Evolutionary conservation across 2,329 filamentous ascomycete genomes (phyloP), one percentile per base, ranked within the genome.

Genomic region (Phialophora expanda): DNA sequence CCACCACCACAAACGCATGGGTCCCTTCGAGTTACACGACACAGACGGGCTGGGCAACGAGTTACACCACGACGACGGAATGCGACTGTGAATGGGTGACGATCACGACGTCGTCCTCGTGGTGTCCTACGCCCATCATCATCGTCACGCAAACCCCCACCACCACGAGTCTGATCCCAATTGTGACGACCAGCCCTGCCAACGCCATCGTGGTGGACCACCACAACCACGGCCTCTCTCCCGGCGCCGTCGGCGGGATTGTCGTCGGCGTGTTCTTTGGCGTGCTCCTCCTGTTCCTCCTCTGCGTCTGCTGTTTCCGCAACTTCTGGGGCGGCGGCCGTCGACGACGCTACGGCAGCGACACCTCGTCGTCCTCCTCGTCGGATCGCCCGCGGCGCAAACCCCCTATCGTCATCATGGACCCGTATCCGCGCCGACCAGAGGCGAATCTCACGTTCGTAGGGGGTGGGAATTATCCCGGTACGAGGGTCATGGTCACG

Each of bases 191-290:
- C 11, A 44, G 26, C 56, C 24, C 65, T 7, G 38, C 65, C 11
- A 51, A 50, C 24, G 65, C 59, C 46, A 41, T 66, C 41, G 60
- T 64, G 8, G 55, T 66, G 26, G 34, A 66, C 26, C 62, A 67
- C 50, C 20, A 61, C 26, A n/a, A 61, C 17, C 32, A 57, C 26
- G 67, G 67, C 32, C 65, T 69, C 3, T 53, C 67, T 8, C 65
- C 67, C 5, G 67, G 65, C 41, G 63, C 50, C 1, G 63, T 69
- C 30, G 67, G 67, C 44, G 67, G 62, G 28, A 69, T 69, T 32
- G 63, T 69, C 14, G 61, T 69, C 56, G 67, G 65, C 34, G 62
- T 24, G 32, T 69, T 69, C 67, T 69, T 69, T 48, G 67, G 67
- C 20, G 26, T 67, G 14, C 60, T 69, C 32, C 58, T 69, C 11